Conservation (phyloP, 352 stramenopile species). For the Globisporangium mamillatum region DNA sequence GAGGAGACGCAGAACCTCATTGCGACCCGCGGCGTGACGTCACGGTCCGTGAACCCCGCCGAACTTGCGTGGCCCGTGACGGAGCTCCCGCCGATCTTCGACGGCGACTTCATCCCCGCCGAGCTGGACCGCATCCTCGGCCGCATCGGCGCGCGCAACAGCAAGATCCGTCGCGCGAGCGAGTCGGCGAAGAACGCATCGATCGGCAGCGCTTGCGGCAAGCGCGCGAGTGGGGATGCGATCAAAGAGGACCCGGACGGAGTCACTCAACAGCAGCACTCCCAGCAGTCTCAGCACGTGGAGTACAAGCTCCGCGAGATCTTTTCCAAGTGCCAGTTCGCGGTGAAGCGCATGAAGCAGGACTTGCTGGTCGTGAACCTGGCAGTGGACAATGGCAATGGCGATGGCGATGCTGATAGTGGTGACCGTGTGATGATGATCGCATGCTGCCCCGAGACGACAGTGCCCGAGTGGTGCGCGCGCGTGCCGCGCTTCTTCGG, state of each 20-base stretch:
- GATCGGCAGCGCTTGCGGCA: conserved; percentile 41
- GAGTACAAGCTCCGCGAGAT: conserved; percentile 69
- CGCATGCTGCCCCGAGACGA: conserved; percentile 32
- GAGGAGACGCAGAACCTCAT: conserved; percentile 27
- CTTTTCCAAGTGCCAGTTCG: conserved; percentile 56
- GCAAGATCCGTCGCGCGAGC: conserved; percentile 54
- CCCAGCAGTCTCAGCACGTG: conserved; percentile 24
- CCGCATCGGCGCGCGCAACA: conserved; percentile 52
- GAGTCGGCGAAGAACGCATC: conserved; percentile 37
- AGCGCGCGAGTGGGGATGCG: conserved; percentile 30
- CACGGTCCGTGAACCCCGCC: conserved; percentile 84
- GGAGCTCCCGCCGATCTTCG: conserved; percentile 72
- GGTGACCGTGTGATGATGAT: neutral
- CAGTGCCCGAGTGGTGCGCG: conserved; percentile 50
- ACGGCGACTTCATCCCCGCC: conserved; percentile 75
- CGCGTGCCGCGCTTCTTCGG: conserved; percentile 77
- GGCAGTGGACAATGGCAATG: conserved; percentile 4
- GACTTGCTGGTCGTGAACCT: conserved; percentile 83
- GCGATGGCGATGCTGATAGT: neutral
- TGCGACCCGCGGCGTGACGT: conserved; percentile 53
- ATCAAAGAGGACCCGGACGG: conserved; percentile 43
- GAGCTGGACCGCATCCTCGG: conserved; percentile 80
- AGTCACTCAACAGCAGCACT: neutral
- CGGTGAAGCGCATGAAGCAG: conserved; percentile 68
- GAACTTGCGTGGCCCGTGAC: conserved; percentile 75